These are phyloP conservation scores for Chlamydomonas asymmetrica DNA, from an alignment of 139 green algal species.

Conservation along the genomic window DNA sequence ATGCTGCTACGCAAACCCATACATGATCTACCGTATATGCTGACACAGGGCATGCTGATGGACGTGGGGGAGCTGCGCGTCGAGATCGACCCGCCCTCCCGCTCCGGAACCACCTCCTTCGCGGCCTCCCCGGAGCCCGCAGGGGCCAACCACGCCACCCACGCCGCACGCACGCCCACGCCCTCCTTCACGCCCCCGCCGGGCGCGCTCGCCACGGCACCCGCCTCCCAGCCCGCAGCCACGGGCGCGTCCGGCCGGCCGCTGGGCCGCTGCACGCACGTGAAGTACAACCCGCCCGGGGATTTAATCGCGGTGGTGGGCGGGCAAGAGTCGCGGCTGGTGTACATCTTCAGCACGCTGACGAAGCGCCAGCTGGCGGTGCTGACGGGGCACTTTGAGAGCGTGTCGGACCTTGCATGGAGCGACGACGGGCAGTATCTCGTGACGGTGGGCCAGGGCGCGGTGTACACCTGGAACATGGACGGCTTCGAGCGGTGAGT, in stretches of 20 bases:
- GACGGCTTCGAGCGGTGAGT: constrained; percentile 36
- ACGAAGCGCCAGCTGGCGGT: constrained; percentile 28
- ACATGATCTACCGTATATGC: too few relatives aligned
- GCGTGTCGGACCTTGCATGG: constrained; percentile 49
- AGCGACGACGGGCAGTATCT: constrained; percentile 51
- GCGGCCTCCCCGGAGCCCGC: too few relatives aligned
- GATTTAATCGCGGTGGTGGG: constrained; percentile 38
- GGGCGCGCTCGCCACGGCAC: background rate
- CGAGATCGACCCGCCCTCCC: constrained; percentile 8
- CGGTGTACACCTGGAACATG: constrained; percentile 54
- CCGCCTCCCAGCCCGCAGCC: background rate
- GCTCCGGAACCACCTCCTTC: too few relatives aligned
- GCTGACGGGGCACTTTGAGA: constrained; percentile 41
- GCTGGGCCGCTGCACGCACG: constrained; percentile 25
- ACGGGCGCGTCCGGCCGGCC: background rate
- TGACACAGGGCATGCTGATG: constrained; percentile 32
- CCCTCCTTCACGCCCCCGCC: too few relatives aligned
- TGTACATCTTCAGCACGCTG: constrained; percentile 51
- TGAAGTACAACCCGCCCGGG: constrained; percentile 45
- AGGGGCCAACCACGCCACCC: too few relatives aligned
- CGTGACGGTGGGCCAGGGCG: constrained; percentile 19
- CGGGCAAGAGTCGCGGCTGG: constrained; percentile 18
- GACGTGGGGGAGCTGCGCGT: constrained; percentile 25
- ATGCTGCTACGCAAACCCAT: too few relatives aligned
- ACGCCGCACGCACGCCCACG: too few relatives aligned